Conservation (phyloP, 164 flowering plant genomes). For the Vitis cinerea region DNA sequence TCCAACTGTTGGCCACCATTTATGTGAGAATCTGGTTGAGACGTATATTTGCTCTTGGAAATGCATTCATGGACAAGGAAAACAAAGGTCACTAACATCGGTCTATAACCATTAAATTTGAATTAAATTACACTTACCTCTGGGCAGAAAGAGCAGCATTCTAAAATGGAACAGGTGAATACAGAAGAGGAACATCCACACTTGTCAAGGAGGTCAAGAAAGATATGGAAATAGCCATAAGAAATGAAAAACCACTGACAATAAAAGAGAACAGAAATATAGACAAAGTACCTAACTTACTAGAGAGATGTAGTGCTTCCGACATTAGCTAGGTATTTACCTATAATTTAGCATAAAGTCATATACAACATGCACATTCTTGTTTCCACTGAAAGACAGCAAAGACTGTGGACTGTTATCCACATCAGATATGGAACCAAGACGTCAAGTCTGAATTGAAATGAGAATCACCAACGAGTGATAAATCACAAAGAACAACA, state of each 20-base stretch:
- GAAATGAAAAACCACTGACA: conserved; percentile 13
- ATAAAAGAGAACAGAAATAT: background rate
- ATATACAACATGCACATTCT: conserved; percentile 71
- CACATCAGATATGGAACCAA: conserved; percentile 46
- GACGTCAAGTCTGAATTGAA: conserved; percentile 62
- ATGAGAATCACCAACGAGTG: background rate
- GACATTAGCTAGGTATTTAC: conserved; percentile 28
- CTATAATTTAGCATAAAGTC: conserved; percentile 89
- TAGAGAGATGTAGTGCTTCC: background rate
- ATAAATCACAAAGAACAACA: background rate
- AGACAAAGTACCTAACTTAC: background rate
- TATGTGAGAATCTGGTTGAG: no score
- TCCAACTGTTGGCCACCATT: no score
- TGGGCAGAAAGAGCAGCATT: conserved; percentile 84
- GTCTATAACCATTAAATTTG: no score
- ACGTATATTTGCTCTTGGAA: no score
- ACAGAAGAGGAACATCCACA: conserved; percentile 79
- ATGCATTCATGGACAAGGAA: no score
- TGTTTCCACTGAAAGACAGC: conserved; percentile 65
- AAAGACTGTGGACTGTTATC: conserved; percentile 83
- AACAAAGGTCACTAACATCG: no score
- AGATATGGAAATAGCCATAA: conserved; percentile 47
- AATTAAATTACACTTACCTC: conserved; percentile 52
- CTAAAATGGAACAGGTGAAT: conserved; percentile 77
- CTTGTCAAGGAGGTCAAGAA: conserved; percentile 54